Conservation (phyloP, 139 green algal species). For the Chlorella sp. region DNA sequence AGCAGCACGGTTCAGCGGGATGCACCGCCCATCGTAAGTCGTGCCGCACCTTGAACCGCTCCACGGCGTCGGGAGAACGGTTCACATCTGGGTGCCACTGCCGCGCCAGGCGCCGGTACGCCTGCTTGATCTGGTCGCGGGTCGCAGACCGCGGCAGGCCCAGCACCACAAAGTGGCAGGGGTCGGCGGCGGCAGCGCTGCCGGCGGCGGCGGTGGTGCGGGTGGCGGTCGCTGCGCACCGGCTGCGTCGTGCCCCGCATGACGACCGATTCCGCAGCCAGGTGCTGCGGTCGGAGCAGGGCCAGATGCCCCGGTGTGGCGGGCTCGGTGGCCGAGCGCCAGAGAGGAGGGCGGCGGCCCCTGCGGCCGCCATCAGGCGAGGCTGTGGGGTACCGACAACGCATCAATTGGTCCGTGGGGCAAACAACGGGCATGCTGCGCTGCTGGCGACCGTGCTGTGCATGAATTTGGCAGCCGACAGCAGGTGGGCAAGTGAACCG, state of each 20-base stretch:
- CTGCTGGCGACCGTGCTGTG: too few species aligned
- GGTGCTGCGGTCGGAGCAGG: not conserved
- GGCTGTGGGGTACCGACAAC: too few species aligned
- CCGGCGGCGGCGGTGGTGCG: not conserved
- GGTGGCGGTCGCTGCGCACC: not conserved
- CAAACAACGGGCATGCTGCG: too few species aligned
- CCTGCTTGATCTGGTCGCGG: conserved; percentile 12
- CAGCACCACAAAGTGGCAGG: conserved; percentile 20
- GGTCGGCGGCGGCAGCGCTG: not conserved
- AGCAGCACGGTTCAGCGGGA: not conserved
- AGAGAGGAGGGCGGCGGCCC: too few species aligned
- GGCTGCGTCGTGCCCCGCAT: not conserved
- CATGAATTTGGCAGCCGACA: too few species aligned
- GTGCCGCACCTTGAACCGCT: conserved; percentile 25
- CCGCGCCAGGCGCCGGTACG: conserved; percentile 5
- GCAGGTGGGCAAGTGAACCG: too few species aligned
- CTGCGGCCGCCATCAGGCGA: too few species aligned
- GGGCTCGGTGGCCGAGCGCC: too few species aligned
- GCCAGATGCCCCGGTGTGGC: too few species aligned
- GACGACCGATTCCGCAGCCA: not conserved
- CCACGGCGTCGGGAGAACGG: not conserved
- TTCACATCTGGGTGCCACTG: conserved; percentile 33
- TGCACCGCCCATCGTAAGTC: too few species aligned
- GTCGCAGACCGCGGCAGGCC: not conserved
- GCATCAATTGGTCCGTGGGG: too few species aligned